These are phyloP conservation scores for Yamadazyma dendronema DNA, from an alignment of 1,139 yeast species.

Conservation along the genomic window DNA sequence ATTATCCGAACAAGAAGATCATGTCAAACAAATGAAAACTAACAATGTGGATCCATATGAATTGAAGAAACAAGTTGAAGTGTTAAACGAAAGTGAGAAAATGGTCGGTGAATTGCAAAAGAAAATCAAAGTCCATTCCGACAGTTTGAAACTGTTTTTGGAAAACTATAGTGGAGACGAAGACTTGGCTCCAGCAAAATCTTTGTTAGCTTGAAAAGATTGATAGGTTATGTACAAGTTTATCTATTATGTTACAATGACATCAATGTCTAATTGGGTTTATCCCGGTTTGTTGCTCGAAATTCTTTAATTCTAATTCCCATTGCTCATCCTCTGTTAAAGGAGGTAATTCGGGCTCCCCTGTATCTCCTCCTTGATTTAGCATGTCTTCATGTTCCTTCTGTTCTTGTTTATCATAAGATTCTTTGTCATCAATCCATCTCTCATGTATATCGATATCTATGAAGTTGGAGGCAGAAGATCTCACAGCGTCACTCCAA, in stretches of 20 bases:
- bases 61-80: slow-evolving; percentile 62
- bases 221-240: slow-evolving; percentile 1
- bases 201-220: slow-evolving; percentile 13
- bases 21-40: slow-evolving; percentile 42
- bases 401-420: slow-evolving; percentile 63
- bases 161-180: slow-evolving; percentile 46
- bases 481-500: slow-evolving; percentile 94
- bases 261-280: slow-evolving; percentile 7
- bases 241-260: neutral
- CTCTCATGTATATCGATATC: slow-evolving; percentile 84
- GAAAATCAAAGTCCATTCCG: slow-evolving; percentile 51
- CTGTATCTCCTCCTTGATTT: slow-evolving; percentile 21
- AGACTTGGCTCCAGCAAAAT: slow-evolving; percentile 42
- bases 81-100: slow-evolving; percentile 64
- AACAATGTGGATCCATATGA: slow-evolving; percentile 64
- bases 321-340: slow-evolving; percentile 67
- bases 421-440: slow-evolving; percentile 86
- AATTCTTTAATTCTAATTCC: slow-evolving; percentile 62
- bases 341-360: slow-evolving; percentile 20
- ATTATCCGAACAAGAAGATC: slow-evolving; percentile 56
- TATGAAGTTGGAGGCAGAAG: slow-evolving; percentile 54
- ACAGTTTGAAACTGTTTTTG: slow-evolving; percentile 36
- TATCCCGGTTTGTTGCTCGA: slow-evolving; percentile 30
- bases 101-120: slow-evolving; percentile 62
- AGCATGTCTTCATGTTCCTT: slow-evolving; percentile 39